Base-by-base conservation (phyloP, 2,329 filamentous ascomycete species). In the Nannizziopsis barbatae region DNA sequence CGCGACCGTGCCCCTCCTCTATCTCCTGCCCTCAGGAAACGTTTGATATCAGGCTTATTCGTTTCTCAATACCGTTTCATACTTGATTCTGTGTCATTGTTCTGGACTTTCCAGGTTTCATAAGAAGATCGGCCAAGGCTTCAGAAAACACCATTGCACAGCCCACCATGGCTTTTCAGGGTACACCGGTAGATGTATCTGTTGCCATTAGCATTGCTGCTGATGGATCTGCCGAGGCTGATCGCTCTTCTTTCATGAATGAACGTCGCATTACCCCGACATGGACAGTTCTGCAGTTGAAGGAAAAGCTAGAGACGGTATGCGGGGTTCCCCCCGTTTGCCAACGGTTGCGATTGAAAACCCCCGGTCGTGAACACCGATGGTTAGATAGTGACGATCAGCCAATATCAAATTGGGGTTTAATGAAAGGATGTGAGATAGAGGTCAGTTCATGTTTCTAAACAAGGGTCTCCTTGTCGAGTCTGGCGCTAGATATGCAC, bases 191-290 rank as follows among this genome's bases (percentile, higher is more conserved):
- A 42, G 67, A 70, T 54, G 55, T 69, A 27, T 61, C 65, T 39
- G 65, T 69, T 50, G 56, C 65, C 37, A 64, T 70, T 48, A 65
- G 65, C 40, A 62, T 63, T 31, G 57, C 65, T 5, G 20, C 48
- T 30, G 49, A 52, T 40, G 14, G 11, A 14, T 44, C 50, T 15
- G 47, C 56, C 43, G 45, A 38, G 37, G 53, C 47, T 33, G 52
- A 54, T 31, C 51, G 53, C 11, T 57, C 62, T 14, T 63, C 71
- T 39, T 64, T 72, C 42, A 79, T 82, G 42, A 89, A 87, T 45
- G 92, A 98, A 70, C 84, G 90, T 53, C 86, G 92, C 57, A 81
- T 96, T 64, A 90, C 86, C 20, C 90, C 90, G 11, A 83, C 89
- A 57, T 98, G 92, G 92, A 83, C 83, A 53, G 83, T 98, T 62